Percentiles rank a stretch among this genome's conserved stretches.
phyloP scores from a whole-genome alignment of 352 stramenopile species.

The Pythium vanterpoolii region DNA sequence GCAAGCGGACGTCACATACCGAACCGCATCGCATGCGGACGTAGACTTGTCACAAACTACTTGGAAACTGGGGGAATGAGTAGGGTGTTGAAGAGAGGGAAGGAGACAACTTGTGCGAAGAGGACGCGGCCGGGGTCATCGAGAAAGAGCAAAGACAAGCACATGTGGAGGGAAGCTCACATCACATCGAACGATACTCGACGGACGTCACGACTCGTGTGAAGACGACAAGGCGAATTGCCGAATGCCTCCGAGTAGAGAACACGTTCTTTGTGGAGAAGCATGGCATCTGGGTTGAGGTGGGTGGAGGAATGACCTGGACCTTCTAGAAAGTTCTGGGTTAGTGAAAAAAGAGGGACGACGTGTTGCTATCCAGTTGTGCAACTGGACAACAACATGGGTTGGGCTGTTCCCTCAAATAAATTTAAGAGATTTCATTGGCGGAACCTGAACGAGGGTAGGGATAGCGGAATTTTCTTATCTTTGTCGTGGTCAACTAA shows the following conservation, averaged over 20 bases:
- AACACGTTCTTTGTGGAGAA: neutral
- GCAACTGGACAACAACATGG: neutral
- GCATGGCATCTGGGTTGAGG: neutral
- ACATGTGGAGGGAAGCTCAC: neutral
- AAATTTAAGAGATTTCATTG: conserved; percentile 5
- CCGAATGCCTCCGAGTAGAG: neutral
- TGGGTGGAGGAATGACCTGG: conserved; percentile 2
- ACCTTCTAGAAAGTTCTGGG: neutral
- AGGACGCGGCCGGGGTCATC: neutral
- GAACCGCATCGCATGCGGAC: neutral
- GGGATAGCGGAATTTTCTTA: conserved; percentile 7
- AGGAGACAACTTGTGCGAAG: neutral
- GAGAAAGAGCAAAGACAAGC: neutral
- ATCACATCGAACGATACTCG: neutral
- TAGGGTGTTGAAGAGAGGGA: too few species aligned
- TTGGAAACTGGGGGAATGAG: neutral
- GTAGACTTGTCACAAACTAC: conserved; percentile 1
- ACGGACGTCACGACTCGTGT: too few species aligned
- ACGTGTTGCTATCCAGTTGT: conserved; percentile 3
- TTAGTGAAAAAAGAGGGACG: neutral
- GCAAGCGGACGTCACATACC: neutral
- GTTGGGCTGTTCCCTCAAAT: neutral
- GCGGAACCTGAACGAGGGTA: neutral
- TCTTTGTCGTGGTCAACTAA: neutral
- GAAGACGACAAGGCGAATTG: neutral